These are phyloP conservation scores for Xylariaceae sp. DNA, from an alignment of 2,329 filamentous ascomycete genomes.

Conservation along the genomic window DNA sequence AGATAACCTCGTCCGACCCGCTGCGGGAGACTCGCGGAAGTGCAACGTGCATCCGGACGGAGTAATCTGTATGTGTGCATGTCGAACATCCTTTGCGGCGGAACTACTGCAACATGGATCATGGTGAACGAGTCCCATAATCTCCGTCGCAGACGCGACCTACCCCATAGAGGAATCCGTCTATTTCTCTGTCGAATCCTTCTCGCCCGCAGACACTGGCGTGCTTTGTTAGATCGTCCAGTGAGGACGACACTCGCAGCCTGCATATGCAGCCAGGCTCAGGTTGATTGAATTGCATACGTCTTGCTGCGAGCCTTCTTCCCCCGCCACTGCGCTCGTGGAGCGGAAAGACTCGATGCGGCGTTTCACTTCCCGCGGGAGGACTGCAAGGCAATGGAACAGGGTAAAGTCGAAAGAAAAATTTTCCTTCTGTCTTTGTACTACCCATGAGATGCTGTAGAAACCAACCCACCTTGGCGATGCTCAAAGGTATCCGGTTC, in stretches of 20 bases:
- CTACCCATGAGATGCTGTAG: too few species aligned
- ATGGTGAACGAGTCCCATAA: too few species aligned
- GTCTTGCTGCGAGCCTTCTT: slow-evolving; percentile 9
- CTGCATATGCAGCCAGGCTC: slow-evolving; percentile 15
- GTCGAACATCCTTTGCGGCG: not conserved
- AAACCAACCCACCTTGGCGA: too few species aligned
- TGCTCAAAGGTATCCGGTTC: too few species aligned
- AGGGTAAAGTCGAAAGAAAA: not conserved
- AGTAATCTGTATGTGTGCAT: not conserved
- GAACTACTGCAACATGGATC: not conserved
- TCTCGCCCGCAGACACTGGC: not conserved
- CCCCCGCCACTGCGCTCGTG: not conserved
- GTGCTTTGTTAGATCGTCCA: too few species aligned
- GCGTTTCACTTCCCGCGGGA: slow-evolving; percentile 1
- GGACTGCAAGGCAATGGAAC: slow-evolving; percentile 4
- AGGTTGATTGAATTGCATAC: slow-evolving; percentile 12
- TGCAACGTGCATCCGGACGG: not conserved
- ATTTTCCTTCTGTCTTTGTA: not conserved
- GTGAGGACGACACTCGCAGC: slow-evolving; percentile 12
- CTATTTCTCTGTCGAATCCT: not conserved
- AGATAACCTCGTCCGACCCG: not conserved
- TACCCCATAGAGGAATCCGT: not conserved
- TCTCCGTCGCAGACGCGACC: not conserved
- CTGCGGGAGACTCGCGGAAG: not conserved
- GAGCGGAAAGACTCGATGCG: slow-evolving; percentile 1